phyloP scores from a whole-genome alignment of 441 rosid species.

The Syzygium malaccense region DNA sequence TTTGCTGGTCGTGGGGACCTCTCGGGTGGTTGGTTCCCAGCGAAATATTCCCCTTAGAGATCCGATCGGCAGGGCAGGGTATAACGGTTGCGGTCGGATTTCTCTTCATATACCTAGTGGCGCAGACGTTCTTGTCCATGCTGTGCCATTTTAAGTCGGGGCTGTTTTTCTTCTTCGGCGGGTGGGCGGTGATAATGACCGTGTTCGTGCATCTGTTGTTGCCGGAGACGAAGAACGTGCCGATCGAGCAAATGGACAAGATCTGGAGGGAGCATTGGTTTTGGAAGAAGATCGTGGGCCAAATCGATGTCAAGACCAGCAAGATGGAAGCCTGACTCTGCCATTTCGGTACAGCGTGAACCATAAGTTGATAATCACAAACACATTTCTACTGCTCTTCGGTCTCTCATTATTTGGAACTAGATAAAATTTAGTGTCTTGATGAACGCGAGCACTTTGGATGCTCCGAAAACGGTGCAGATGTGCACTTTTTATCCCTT shows the following conservation, averaged over 20 bases:
- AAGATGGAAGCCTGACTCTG: not conserved
- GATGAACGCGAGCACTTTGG: not conserved
- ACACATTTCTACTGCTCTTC: not conserved
- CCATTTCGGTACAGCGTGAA: not conserved
- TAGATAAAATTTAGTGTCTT: not conserved
- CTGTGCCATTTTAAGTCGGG: not conserved
- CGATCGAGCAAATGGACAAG: not conserved
- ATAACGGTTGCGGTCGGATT: not conserved
- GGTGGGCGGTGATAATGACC: not conserved
- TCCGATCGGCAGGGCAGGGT: not conserved
- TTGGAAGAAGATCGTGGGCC: not conserved
- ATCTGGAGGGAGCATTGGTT: not conserved
- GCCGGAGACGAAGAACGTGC: not conserved
- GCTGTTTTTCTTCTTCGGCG: not conserved
- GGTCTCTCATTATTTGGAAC: not conserved
- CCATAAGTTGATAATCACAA: not conserved
- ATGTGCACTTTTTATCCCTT: not conserved
- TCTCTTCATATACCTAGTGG: not conserved
- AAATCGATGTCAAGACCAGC: not conserved
- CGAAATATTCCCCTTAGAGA: not conserved
- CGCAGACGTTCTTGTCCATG: not conserved
- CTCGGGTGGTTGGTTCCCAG: not conserved
- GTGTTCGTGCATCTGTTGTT: not conserved
- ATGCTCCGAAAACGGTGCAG: not conserved
- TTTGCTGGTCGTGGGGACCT: not conserved